Evolutionary conservation across 2,329 filamentous ascomycete species (phyloP), one percentile per base, ranked within the genome.

Genomic region (Tetracladium maxilliforme): DNA sequence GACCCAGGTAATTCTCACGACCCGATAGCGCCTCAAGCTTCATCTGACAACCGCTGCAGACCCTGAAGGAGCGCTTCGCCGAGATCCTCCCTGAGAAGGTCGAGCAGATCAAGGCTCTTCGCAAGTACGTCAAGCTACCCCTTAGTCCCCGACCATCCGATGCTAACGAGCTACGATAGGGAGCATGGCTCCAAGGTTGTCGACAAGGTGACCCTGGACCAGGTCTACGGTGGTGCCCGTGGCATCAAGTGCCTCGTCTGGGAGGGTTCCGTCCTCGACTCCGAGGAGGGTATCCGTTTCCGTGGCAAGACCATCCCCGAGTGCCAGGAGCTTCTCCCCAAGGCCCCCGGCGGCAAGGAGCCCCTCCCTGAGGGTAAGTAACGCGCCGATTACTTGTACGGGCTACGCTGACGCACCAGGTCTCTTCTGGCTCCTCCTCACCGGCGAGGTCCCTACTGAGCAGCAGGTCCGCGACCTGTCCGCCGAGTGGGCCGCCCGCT

Each of bases 401-500:
- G 14, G 9, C 16, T 5, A 17, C 9, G 22, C 11, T 33, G 14
- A 24, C 17, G 19, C 24, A 15, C 12, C n/a, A 77, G 75, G 87
- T 71, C 84, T 98, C 53, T 98, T 98, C 80, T 98, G 90, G 90
- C 80, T 98, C 44, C 82, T 98, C 52, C 60, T 98, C 57, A 98
- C 90, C 38, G 90, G 90, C 43, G 90, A 98, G 71, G 82, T 98
- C 41, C 90, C 90, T 44, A 80, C 75, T 40, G 90, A 95, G 70
- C 82, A 94, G 67, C 90, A 98, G 69, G 90, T 95, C 48, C 86
- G 86, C 54, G 86, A 92, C 50, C 79, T 98, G 40, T 95, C 90
- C 41, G 87, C 90, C 36, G 90, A 98, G 63, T 95, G 87, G 90
- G 90, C 90, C 53, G 90, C 90, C 51, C 86, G 90, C 48, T 84